Evolutionary conservation across 139 green algal genomes (phyloP).

Genomic region (Chlamydomonas eustigma): DNA sequence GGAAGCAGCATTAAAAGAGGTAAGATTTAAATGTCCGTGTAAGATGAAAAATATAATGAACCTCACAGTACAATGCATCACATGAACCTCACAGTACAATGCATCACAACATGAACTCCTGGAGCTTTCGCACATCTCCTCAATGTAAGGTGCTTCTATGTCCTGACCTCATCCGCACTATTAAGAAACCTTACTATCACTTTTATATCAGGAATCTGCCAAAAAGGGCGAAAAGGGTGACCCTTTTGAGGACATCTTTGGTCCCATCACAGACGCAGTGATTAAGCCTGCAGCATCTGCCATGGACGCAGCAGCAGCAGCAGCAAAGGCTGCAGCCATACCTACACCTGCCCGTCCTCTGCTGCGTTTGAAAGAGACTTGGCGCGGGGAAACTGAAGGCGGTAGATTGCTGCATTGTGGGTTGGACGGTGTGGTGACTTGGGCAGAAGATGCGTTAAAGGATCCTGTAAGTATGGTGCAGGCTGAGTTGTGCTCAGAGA

Average conservation of each 20-base stretch:
- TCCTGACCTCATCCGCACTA: too few species aligned
- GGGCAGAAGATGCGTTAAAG: neutral
- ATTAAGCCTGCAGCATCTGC: conserved; percentile 7
- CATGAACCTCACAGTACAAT: too few species aligned
- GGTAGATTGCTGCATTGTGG: neutral
- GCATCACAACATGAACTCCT: too few species aligned
- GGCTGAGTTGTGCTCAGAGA: neutral
- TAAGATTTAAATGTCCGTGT: too few species aligned
- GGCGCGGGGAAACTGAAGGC: neutral
- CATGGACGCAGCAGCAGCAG: too few species aligned
- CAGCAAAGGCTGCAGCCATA: neutral
- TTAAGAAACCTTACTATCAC: too few species aligned
- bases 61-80: too few species aligned
- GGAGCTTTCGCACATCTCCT: too few species aligned
- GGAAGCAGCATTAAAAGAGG: too few species aligned
- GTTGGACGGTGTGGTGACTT: neutral
- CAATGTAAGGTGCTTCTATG: too few species aligned
- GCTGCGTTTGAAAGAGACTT: conserved; percentile 1
- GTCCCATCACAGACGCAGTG: neutral
- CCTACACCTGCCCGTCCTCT: neutral
- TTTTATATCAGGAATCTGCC: too few species aligned
- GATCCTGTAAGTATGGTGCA: conserved; percentile 1
- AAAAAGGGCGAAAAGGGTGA: neutral
- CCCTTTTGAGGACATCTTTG: conserved; percentile 13
- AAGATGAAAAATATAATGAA: too few species aligned